Percentiles rank a stretch among this genome's conserved stretches.
Evolutionary conservation across 306 rosid species (phyloP).

Genomic region (Gleditsia sinensis): DNA sequence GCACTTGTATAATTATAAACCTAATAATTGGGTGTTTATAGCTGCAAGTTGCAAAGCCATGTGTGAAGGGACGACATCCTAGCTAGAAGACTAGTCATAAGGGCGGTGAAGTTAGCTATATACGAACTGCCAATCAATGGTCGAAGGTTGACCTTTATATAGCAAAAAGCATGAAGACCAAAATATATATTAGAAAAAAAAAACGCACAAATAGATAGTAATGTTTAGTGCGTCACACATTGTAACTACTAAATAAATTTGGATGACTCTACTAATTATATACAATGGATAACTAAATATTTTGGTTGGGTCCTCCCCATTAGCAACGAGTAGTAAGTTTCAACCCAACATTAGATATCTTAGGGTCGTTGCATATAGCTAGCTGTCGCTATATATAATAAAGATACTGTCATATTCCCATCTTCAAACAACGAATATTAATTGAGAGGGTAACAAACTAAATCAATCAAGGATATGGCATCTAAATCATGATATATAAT

Average conservation of each 20-base stretch:
- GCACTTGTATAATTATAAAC: not conserved
- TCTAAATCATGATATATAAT: constrained; percentile 23
- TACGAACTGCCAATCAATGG: too few species aligned
- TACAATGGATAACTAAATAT: not conserved
- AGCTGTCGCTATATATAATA: constrained; percentile 29
- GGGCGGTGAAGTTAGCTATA: not conserved
- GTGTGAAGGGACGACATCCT: constrained; percentile 38
- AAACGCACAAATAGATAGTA: not conserved
- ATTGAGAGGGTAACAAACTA: constrained; percentile 33
- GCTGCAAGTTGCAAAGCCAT: constrained; percentile 44
- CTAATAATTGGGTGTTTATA: constrained; percentile 46
- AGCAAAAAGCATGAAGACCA: constrained; percentile 4
- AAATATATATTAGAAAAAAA: not conserved
- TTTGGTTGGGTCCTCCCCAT: constrained; percentile 6
- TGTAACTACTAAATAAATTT: constrained; percentile 18
- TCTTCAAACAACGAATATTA: constrained; percentile 40
- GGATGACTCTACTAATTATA: not conserved
- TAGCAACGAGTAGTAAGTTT: too few species aligned
- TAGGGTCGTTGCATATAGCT: constrained; percentile 35
- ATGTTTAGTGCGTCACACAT: constrained; percentile 48
- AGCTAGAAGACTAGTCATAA: constrained; percentile 36
- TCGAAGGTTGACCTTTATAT: constrained; percentile 48
- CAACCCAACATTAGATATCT: too few species aligned
- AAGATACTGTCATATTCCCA: constrained; percentile 35
- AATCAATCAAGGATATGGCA: constrained; percentile 8